phyloP scores from a whole-genome alignment of 169 alveolate genomes.

The Eimeria sp. region DNA sequence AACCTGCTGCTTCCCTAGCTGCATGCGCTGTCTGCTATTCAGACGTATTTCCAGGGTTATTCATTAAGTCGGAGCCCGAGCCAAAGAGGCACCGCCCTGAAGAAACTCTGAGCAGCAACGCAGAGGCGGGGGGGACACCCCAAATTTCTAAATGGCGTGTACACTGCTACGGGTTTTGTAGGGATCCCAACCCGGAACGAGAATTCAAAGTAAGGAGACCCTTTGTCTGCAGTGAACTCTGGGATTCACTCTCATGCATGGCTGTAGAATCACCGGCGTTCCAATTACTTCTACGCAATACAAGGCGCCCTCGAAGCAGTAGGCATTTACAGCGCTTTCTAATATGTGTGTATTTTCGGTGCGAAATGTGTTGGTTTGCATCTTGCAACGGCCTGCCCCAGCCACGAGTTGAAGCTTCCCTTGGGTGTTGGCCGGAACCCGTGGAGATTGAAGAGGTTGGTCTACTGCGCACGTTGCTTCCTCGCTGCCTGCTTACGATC shows the following conservation, averaged over 20 bases:
- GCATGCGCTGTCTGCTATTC: slow-evolving; percentile 5
- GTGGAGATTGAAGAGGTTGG: slow-evolving; percentile 53
- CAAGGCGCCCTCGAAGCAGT: background rate
- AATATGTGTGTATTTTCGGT: background rate
- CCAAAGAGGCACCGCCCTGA: slow-evolving; percentile 48
- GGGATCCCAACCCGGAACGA: slow-evolving; percentile 64
- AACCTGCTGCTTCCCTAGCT: background rate
- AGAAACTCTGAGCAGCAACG: background rate
- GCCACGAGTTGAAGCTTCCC: slow-evolving; percentile 80
- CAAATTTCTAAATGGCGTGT: slow-evolving; percentile 39
- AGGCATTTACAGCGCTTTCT: background rate
- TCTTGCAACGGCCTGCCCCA: background rate
- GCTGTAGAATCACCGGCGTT: background rate
- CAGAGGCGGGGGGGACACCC: background rate
- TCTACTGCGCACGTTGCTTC: background rate
- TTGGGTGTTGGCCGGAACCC: slow-evolving; percentile 73
- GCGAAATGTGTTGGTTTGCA: background rate
- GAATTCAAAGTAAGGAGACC: slow-evolving; percentile 52
- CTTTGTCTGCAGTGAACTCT: background rate
- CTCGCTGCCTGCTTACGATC: background rate
- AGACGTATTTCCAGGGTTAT: slow-evolving; percentile 71
- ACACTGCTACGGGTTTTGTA: slow-evolving; percentile 83
- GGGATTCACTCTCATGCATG: background rate
- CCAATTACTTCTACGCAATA: background rate
- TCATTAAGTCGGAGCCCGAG: slow-evolving; percentile 27